Evolutionary conservation across 306 rosid species (phyloP).

Genomic region (Vigna nakashimae): DNA sequence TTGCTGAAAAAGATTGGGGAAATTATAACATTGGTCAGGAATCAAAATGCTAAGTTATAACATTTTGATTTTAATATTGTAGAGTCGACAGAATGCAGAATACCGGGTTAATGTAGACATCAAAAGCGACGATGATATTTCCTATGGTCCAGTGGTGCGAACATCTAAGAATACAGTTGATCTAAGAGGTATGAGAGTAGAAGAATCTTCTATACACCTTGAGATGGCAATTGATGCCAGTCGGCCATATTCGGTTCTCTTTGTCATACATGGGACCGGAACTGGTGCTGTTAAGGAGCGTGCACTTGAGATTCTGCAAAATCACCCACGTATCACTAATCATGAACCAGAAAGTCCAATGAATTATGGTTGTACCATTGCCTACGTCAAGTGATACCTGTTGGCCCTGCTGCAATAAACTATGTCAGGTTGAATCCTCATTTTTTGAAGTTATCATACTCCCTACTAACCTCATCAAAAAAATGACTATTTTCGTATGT

Average conservation of each 20-base stretch:
- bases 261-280: constrained; percentile 89
- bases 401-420: constrained; percentile 27
- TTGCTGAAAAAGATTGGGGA: background rate
- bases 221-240: constrained; percentile 72
- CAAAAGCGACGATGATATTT: constrained; percentile 48
- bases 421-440: constrained; percentile 18
- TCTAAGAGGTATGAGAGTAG: constrained; percentile 83
- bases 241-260: constrained; percentile 78
- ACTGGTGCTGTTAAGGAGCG: constrained; percentile 82
- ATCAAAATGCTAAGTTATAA: constrained; percentile 30
- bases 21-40: background rate
- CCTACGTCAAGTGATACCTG: constrained; percentile 67
- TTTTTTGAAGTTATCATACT: constrained; percentile 6
- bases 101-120: constrained; percentile 41
- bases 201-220: constrained; percentile 80
- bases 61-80: constrained; percentile 39
- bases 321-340: constrained; percentile 73
- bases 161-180: constrained; percentile 91
- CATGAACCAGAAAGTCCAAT: constrained; percentile 74
- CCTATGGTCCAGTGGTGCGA: constrained; percentile 74
- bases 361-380: constrained; percentile 95
- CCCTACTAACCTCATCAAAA: constrained; percentile 28
- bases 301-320: constrained; percentile 64
- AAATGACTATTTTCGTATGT: constrained; percentile 19
- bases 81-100: constrained; percentile 56